These are phyloP conservation scores for Sporothrix sp. DNA, from an alignment of 2,329 filamentous ascomycete species.

Conservation along the genomic window DNA sequence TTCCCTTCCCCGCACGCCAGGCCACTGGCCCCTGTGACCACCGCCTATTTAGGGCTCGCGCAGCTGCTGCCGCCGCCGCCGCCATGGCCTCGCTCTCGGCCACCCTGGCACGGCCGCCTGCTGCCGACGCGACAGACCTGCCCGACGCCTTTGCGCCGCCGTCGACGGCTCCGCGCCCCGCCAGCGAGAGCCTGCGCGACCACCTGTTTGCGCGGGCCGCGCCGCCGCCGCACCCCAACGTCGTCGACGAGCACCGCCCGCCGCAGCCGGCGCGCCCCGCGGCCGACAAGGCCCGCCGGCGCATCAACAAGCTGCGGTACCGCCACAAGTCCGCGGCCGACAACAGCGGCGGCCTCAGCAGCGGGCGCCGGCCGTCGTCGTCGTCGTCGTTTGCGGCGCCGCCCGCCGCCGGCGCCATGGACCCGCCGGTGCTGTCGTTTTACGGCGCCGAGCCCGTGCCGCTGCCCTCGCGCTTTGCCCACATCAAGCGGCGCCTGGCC, in stretches of 20 bases:
- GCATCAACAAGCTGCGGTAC: slow-evolving; percentile 5
- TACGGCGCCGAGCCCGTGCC: slow-evolving; percentile 48
- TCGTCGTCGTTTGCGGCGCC: no score
- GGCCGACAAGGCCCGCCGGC: slow-evolving; percentile 1
- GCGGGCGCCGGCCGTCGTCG: neutral
- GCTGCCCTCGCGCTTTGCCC: slow-evolving; percentile 48
- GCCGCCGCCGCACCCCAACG: neutral
- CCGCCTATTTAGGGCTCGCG: no score
- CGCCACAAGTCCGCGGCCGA: neutral
- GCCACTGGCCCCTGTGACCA: neutral
- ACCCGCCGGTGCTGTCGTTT: slow-evolving; percentile 44
- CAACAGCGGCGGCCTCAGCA: neutral
- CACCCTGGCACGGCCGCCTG: slow-evolving; percentile 7
- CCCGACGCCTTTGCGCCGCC: neutral
- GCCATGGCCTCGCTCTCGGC: slow-evolving; percentile 6
- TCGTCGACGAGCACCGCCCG: neutral
- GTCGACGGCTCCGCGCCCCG: neutral
- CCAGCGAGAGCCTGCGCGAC: slow-evolving; percentile 12
- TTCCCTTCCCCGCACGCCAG: slow-evolving; percentile 1
- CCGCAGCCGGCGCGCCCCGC: neutral
- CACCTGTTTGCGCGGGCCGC: neutral
- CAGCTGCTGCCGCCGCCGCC: no score
- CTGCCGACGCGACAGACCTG: neutral
- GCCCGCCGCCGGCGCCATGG: slow-evolving; percentile 30
- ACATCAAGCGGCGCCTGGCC: slow-evolving; percentile 45